phyloP scores from a whole-genome alignment of 257 asterid genomes.

The Scutellaria baicalensis region DNA sequence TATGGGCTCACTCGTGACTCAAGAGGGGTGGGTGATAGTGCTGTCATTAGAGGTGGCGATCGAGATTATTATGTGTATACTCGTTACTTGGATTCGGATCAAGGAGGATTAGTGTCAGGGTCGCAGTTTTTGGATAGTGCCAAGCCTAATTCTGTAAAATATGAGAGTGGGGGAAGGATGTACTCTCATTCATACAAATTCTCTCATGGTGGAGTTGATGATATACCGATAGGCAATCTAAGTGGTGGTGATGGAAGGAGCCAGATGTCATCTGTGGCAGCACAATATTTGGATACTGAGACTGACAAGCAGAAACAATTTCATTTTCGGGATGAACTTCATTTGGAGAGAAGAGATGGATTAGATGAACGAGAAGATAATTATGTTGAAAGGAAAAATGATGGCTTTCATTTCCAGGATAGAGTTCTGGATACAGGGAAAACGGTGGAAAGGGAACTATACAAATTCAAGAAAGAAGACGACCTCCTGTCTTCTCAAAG shows the following conservation, averaged over 20 bases:
- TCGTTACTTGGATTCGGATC: conserved; percentile 16
- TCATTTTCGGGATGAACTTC: conserved; percentile 15
- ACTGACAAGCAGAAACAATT: conserved; percentile 19
- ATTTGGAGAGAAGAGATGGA: conserved; percentile 28
- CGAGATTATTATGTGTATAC: conserved; percentile 18
- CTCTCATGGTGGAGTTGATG: conserved; percentile 25
- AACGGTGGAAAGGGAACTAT: conserved; percentile 15
- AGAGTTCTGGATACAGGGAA: conserved; percentile 18
- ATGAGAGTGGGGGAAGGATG: conserved; percentile 32
- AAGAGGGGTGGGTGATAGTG: conserved; percentile 23
- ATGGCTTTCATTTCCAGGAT: conserved; percentile 18
- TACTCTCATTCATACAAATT: conserved; percentile 26
- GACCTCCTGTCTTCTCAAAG: conserved; percentile 17
- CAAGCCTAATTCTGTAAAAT: conserved; percentile 20
- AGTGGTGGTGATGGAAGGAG: conserved; percentile 19
- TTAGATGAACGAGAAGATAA: conserved; percentile 15
- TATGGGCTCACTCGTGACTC: conserved; percentile 8
- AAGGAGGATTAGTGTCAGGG: conserved; percentile 12
- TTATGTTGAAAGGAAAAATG: conserved; percentile 27
- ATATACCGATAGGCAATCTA: conserved; percentile 6
- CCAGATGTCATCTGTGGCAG: conserved; percentile 18
- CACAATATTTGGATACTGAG: conserved; percentile 22
- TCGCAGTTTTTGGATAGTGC: conserved; percentile 15
- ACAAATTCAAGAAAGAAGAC: conserved; percentile 23
- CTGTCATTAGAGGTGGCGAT: conserved; percentile 18